phyloP scores from a whole-genome alignment of 2,329 filamentous ascomycete genomes.

The Myotisia sp. region DNA sequence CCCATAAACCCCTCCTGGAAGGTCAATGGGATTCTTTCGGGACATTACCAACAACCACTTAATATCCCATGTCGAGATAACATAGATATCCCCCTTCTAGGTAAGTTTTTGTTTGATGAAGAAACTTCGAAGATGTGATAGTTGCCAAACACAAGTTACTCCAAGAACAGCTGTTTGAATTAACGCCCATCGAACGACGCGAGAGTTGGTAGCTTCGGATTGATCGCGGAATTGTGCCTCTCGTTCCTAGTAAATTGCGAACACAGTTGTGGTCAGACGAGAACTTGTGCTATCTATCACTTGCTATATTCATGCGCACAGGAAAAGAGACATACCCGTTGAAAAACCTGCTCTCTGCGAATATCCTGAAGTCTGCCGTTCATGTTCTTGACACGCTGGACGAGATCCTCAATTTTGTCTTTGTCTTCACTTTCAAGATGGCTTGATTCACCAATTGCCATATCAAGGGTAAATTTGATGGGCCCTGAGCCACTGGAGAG shows the following conservation, averaged over 20 bases:
- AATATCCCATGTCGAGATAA: too few relatives aligned
- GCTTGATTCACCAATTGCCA: slow-evolving; percentile 88
- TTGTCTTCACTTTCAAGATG: slow-evolving; percentile 90
- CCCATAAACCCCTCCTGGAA: too few relatives aligned
- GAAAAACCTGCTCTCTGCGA: slow-evolving; percentile 87
- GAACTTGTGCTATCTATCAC: background rate
- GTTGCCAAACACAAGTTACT: slow-evolving; percentile 87
- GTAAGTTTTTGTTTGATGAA: slow-evolving; percentile 99
- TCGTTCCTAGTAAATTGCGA: slow-evolving; percentile 54
- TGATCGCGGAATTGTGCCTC: slow-evolving; percentile 97
- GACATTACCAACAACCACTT: too few relatives aligned
- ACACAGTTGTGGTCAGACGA: slow-evolving; percentile 3
- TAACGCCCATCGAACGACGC: slow-evolving; percentile 86
- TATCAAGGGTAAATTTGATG: slow-evolving; percentile 71
- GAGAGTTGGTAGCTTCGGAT: slow-evolving; percentile 79
- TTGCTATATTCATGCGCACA: background rate
- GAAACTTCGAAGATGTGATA: slow-evolving; percentile 88
- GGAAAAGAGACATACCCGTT: slow-evolving; percentile 49
- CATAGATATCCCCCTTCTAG: too few relatives aligned
- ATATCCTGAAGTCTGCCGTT: slow-evolving; percentile 80
- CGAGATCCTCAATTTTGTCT: slow-evolving; percentile 79
- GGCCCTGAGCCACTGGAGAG: slow-evolving; percentile 56
- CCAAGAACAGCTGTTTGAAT: slow-evolving; percentile 76
- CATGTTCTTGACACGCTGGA: slow-evolving; percentile 74
- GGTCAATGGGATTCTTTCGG: too few relatives aligned